Evolutionary conservation across 352 stramenopile species (phyloP).

Genomic region (Phytophthora ramorum): DNA sequence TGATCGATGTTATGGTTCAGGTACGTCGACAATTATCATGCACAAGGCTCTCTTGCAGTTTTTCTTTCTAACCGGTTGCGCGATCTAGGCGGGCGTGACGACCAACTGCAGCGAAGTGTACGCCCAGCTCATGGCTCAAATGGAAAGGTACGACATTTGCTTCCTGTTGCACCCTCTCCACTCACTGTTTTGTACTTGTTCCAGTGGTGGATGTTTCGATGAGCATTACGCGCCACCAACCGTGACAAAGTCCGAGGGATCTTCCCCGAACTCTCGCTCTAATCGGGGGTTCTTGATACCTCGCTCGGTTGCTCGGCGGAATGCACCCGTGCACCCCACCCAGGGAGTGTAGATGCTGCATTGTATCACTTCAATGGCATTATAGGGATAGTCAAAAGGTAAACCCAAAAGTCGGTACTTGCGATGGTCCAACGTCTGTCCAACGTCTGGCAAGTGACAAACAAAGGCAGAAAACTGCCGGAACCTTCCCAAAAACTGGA

Average conservation of each 20-base stretch:
- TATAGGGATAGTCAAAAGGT: not conserved
- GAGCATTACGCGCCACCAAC: slow-evolving; percentile 49
- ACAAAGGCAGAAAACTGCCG: slow-evolving; percentile 12
- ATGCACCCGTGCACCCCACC: slow-evolving; percentile 52
- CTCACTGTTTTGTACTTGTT: not conserved
- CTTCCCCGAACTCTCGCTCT: slow-evolving; percentile 14
- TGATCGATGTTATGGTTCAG: slow-evolving; percentile 67
- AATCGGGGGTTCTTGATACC: slow-evolving; percentile 39
- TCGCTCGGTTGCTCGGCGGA: slow-evolving; percentile 43
- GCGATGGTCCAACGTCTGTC: slow-evolving; percentile 12
- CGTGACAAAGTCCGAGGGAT: slow-evolving; percentile 47
- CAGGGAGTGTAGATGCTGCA: slow-evolving; percentile 37
- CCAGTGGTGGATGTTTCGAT: slow-evolving; percentile 63
- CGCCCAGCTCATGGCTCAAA: slow-evolving; percentile 47
- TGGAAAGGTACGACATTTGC: slow-evolving; percentile 42
- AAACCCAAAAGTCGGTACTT: not conserved
- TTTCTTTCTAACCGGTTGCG: not conserved
- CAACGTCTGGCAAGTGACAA: not conserved
- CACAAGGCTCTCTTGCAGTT: not conserved
- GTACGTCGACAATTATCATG: slow-evolving; percentile 32
- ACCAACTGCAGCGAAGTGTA: slow-evolving; percentile 43
- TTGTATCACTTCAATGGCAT: not conserved
- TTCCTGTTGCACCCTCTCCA: not conserved
- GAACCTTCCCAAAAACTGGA: slow-evolving; percentile 30
- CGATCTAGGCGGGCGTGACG: slow-evolving; percentile 43